phyloP scores from a whole-genome alignment of 768 basidiomycete species.

The Boletus coccyginus region DNA sequence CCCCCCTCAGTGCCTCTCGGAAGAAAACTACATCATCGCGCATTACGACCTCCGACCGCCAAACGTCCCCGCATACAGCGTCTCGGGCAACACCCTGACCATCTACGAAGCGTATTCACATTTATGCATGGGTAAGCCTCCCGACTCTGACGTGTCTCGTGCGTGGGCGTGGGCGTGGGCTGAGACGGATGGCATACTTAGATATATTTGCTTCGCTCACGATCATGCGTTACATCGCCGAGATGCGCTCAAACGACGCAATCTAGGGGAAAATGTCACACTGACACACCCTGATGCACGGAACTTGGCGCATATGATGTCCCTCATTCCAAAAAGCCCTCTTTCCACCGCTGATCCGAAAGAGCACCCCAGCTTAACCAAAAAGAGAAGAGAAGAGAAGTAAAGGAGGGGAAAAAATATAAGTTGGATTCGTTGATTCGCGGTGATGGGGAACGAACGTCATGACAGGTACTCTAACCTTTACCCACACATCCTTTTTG shows the following conservation, averaged over 20 bases:
- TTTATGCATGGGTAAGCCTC: constrained; percentile 51
- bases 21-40: constrained; percentile 55
- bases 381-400: constrained; percentile 2
- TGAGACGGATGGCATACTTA: constrained; percentile 20
- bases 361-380: background rate
- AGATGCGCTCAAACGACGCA: constrained; percentile 38
- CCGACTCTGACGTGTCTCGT: background rate
- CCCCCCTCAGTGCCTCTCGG: constrained; percentile 47
- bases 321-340: constrained; percentile 8
- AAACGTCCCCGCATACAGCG: constrained; percentile 52
- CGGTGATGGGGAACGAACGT: constrained; percentile 4
- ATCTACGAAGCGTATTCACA: constrained; percentile 54
- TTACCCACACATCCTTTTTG: background rate
- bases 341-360: background rate
- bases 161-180: background rate
- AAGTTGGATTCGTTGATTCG: background rate
- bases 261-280: background rate
- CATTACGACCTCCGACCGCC: constrained; percentile 62
- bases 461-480: constrained; percentile 1
- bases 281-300: background rate
- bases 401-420: background rate
- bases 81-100: constrained; percentile 62
- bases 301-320: background rate
- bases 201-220: constrained; percentile 57
- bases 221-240: constrained; percentile 63